Percentiles rank a stretch among this genome's conserved stretches.
These are phyloP conservation scores for Rhododendron henanense DNA, from an alignment of 148 eudicot genomes.

Conservation along the genomic window DNA sequence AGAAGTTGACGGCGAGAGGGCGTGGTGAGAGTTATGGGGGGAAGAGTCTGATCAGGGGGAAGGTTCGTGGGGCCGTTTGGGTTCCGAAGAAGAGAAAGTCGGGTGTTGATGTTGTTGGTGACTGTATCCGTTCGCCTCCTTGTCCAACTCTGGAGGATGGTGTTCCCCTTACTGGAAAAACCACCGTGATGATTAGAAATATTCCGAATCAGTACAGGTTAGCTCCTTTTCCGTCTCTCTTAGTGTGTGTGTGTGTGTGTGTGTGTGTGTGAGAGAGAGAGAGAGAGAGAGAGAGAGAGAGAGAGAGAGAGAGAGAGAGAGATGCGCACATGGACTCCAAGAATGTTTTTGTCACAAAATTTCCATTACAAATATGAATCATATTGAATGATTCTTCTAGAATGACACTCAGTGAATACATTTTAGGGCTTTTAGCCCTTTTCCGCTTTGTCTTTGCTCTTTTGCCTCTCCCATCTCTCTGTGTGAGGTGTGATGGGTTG, in stretches of 20 bases:
- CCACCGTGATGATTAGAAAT: background rate
- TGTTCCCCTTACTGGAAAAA: background rate
- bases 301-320: background rate
- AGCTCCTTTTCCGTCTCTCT: background rate
- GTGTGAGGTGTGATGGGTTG: no score
- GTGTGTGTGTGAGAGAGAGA: no score
- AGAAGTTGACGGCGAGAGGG: background rate
- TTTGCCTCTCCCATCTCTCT: no score
- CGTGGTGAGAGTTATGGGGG: background rate
- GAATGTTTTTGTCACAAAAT: no score
- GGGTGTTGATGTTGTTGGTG: background rate
- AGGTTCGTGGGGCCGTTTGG: background rate
- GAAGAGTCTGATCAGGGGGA: background rate
- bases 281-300: background rate
- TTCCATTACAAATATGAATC: no score
- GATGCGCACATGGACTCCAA: no score
- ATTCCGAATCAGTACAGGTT: slow-evolving; percentile 3
- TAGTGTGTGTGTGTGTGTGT: no score
- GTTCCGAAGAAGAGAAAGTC: background rate
- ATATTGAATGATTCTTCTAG: no score
- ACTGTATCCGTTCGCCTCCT: background rate
- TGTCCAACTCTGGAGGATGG: background rate
- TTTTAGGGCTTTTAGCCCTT: no score
- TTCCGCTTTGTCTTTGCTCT: no score
- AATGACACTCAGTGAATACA: no score